Conservation (phyloP, 768 basidiomycete species). For the Psilocybe sp. region DNA sequence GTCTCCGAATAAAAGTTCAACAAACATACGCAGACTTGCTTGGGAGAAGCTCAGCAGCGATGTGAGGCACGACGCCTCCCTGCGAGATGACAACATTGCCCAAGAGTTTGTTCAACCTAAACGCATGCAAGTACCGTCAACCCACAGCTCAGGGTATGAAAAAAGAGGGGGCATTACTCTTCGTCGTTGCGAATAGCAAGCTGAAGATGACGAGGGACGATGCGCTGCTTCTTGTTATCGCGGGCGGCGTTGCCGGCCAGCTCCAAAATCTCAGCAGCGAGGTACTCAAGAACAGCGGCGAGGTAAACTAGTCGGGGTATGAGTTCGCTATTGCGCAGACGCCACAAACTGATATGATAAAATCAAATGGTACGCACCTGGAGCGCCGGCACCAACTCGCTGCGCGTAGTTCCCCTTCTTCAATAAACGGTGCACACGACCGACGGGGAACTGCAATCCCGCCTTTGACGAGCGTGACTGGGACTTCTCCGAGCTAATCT, state of each 20-base stretch:
- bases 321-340: not conserved
- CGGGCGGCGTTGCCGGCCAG: constrained; percentile 88
- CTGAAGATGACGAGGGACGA: constrained; percentile 92
- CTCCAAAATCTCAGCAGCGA: constrained; percentile 92
- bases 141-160: not conserved
- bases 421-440: constrained; percentile 88
- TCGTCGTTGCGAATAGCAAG: constrained; percentile 94
- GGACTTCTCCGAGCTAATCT: constrained; percentile 50
- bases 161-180: constrained; percentile 43
- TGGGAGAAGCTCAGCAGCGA: constrained; percentile 47
- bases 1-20: not conserved
- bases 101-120: constrained; percentile 65
- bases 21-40: constrained; percentile 34
- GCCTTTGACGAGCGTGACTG: constrained; percentile 74
- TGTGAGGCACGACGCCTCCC: constrained; percentile 89
- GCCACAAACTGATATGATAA: not conserved
- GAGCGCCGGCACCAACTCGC: constrained; percentile 87
- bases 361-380: constrained; percentile 43
- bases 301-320: constrained; percentile 63
- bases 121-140: not conserved
- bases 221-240: constrained; percentile 94
- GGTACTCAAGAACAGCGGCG: constrained; percentile 89
- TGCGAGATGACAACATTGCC: constrained; percentile 90
- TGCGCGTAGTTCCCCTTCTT: constrained; percentile 86
- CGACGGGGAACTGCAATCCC: constrained; percentile 86